Base-by-base conservation (phyloP, 2,329 filamentous ascomycete species). In the Colletotrichum liaoningense region DNA sequence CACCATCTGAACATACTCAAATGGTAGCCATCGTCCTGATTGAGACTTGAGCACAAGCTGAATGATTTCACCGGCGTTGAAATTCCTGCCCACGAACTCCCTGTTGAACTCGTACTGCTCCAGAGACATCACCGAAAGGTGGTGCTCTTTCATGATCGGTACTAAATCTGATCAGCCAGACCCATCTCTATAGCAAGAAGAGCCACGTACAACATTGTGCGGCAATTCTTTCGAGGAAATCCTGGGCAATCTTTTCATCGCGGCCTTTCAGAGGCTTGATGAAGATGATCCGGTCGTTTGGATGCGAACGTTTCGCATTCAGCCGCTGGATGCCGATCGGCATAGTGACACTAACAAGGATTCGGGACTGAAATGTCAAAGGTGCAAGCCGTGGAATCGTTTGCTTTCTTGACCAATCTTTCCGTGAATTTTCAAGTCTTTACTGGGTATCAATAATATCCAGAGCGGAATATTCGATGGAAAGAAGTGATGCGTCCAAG, bases 51-150 rank as follows among this genome's bases (percentile, higher is more conserved):
- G 88, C 1, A 97, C 95, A 1, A 97, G 88, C 83, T 97, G 94
- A 63, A 97, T 91, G 46, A 96, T 92, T 80, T 97, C 95, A 42
- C 95, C 95, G 8, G 93, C 93, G 77, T 97, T 97, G 87, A 97
- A 97, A 80, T 97, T 97, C 68, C 95, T 93, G 3, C 95, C 95
- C 54, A 94, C 91, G 78, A 97, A 97, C 81, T 97, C 94, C 55
- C 85, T 85, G 78, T 97, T 97, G 1, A 93, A 91, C 68, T 93
- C 91, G 79, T 94, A 95, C 80, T 97, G 95, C 81, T 97, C 95
- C 0, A 97, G 87, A 1, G 92, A 89, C 80, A 89, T 92, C 63
- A 94, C 89, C 33, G 88, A 88, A 28, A 94, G 85, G 78, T 90
- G 84, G 75, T 94, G 84, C 55, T 90, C 87, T 77, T 88, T 89